Evolutionary conservation across 371 early-diverging fungal species (phyloP), one percentile per base, ranked within the genome.

Genomic region (Lichtheimia corymbifera): DNA sequence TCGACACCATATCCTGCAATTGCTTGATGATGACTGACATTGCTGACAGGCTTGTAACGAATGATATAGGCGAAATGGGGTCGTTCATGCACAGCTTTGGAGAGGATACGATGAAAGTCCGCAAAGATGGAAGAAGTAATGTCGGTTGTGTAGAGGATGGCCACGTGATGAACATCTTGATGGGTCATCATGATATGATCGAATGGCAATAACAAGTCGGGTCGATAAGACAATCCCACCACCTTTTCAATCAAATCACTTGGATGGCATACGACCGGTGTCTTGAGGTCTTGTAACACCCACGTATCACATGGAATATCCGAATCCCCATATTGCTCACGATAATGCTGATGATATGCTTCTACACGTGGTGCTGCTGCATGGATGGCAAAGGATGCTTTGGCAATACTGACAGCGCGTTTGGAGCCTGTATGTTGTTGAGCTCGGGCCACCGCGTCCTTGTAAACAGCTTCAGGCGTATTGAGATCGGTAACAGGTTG

Each of bases 1-100:
- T 94, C 95, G 3, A 93, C 95, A 12, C 96, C 95, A 67, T 94
- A 98, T 41, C 98, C 98, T 4, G 91, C 70, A 22, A 97, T 72
- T 6, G 79, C 70, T 20, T 91, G 20, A 7, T 27, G 44, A 43
- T 40, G 5, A 59, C 50, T 20, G 52, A 3, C 49, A 25, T 35
- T 18, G 9, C 47, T 25, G 9, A 79, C 59, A n/a, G 90, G 86
- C 40, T 70, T 76, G 50, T 84, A 87, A 4, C 88, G 79, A 15
- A 88, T 58, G 0, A 82, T 67, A 59, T 84, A 87, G 0, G 71
- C 59, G 4, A 81, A 18, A 17, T 25, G 50, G 9, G 27, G 35
- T 5, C 70, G 66, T 1, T 73, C 59, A 4, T 69, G 50, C 13
- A 71, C 64, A 27, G 74, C 64, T 12, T 64, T 42, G 24, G 65